Conservation (phyloP, 2,329 filamentous ascomycete species). For the Cladophialophora carrionii region DNA sequence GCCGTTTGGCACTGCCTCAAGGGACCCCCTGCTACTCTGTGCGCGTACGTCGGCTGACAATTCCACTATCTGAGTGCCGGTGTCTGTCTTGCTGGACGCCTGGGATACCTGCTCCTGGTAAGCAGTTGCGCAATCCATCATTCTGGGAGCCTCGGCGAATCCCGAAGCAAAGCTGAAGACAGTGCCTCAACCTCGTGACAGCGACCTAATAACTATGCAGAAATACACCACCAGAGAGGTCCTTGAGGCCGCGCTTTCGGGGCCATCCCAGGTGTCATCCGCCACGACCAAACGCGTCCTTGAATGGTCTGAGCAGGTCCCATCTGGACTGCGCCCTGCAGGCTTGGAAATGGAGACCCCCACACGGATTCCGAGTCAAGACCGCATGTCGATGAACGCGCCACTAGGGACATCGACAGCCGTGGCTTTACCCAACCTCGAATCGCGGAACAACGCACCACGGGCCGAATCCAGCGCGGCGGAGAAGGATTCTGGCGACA, state of each 20-base stretch:
- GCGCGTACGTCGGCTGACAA: too few species aligned
- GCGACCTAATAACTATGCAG: background rate
- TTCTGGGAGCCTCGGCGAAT: background rate
- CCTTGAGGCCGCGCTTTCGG: background rate
- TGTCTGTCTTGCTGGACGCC: background rate
- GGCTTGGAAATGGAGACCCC: background rate
- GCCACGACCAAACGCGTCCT: background rate
- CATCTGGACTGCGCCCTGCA: background rate
- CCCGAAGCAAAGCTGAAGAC: background rate
- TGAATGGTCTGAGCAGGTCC: background rate
- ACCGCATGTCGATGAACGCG: background rate
- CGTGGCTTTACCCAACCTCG: background rate
- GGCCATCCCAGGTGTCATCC: background rate
- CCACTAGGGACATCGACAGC: background rate
- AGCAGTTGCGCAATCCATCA: background rate
- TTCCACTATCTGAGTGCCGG: too few species aligned
- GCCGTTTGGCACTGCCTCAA: background rate
- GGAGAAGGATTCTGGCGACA: background rate
- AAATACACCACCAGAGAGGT: background rate
- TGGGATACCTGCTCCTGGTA: background rate
- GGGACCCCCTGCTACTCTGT: too few species aligned
- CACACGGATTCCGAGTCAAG: background rate
- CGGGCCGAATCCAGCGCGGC: background rate
- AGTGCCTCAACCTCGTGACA: background rate
- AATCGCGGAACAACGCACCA: background rate